A percentile compares a stretch with the other conserved stretches of the same genome.
Conservation (phyloP, 169 alveolate species). For the Cryptosporidium xiaoi region DNA sequence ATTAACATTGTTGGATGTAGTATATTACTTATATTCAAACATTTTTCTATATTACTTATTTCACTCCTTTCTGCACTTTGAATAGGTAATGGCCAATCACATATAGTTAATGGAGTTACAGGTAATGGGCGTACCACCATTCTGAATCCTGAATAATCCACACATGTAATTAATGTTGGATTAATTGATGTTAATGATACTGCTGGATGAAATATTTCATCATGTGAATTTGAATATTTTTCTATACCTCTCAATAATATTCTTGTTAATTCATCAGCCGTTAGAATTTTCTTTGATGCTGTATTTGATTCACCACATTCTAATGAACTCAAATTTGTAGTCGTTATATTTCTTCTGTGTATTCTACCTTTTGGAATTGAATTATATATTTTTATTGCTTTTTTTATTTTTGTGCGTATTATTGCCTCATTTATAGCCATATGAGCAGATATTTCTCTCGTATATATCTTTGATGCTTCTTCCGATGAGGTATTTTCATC, state of each 20-base stretch:
- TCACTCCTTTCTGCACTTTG: constrained; percentile 69
- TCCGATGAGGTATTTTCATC: constrained; percentile 49
- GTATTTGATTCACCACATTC: neutral
- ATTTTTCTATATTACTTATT: constrained; percentile 39
- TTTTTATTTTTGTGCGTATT: constrained; percentile 44
- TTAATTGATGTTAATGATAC: constrained; percentile 33
- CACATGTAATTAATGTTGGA: constrained; percentile 70
- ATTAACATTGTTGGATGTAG: constrained; percentile 62
- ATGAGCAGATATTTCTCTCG: constrained; percentile 72
- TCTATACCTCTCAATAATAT: constrained; percentile 36
- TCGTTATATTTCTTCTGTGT: constrained; percentile 3
- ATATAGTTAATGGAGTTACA: constrained; percentile 48
- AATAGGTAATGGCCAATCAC: constrained; percentile 74
- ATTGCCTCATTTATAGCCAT: constrained; percentile 74
- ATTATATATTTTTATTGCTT: constrained; percentile 51
- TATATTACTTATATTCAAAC: constrained; percentile 53
- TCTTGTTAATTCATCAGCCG: constrained; percentile 8
- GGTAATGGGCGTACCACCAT: constrained; percentile 62
- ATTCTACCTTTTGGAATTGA: constrained; percentile 32
- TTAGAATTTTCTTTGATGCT: neutral
- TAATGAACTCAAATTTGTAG: neutral
- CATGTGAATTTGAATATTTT: neutral
- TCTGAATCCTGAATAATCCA: constrained; percentile 72
- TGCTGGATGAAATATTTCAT: constrained; percentile 59
- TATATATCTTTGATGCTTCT: constrained; percentile 62